A percentile compares a stretch with the other conserved stretches of the same genome.
These are phyloP conservation scores for Colletotrichum sojae DNA, from an alignment of 2,329 filamentous ascomycete genomes.

Conservation along the genomic window DNA sequence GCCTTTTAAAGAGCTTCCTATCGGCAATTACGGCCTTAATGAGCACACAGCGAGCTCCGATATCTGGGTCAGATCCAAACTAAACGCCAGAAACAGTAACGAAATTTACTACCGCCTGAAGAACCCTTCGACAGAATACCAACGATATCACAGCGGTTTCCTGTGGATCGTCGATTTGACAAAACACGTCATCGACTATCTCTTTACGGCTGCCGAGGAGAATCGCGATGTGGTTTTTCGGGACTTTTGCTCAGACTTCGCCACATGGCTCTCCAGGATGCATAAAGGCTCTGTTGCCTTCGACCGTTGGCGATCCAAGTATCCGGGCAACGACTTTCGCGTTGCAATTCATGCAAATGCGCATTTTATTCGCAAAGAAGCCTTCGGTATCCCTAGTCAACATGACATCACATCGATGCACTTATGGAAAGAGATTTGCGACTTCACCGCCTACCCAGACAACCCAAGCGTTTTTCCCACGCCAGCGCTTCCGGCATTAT, in stretches of 20 bases:
- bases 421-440: slow-evolving; percentile 68
- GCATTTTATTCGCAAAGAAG: slow-evolving; percentile 77
- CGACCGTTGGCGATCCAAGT: slow-evolving; percentile 66
- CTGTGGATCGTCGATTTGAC: slow-evolving; percentile 79
- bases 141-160: slow-evolving; percentile 73
- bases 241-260: slow-evolving; percentile 72
- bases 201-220: slow-evolving; percentile 53
- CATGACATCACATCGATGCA: slow-evolving; percentile 52
- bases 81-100: slow-evolving; percentile 49
- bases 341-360: slow-evolving; percentile 71
- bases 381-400: slow-evolving; percentile 61
- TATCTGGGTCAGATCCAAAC: slow-evolving; percentile 75
- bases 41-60: slow-evolving; percentile 62
- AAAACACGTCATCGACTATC: slow-evolving; percentile 81
- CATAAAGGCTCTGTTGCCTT: slow-evolving; percentile 63
- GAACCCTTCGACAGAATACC: slow-evolving; percentile 72
- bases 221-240: slow-evolving; percentile 60
- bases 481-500: background rate
- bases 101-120: slow-evolving; percentile 75
- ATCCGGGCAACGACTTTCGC: slow-evolving; percentile 72
- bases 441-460: slow-evolving; percentile 51
- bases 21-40: slow-evolving; percentile 74
- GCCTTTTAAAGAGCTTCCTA: slow-evolving; percentile 70
- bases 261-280: slow-evolving; percentile 64
- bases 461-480: slow-evolving; percentile 40